Evolutionary conservation across 306 rosid species (phyloP).

Genomic region (Ormosia semicastrata): DNA sequence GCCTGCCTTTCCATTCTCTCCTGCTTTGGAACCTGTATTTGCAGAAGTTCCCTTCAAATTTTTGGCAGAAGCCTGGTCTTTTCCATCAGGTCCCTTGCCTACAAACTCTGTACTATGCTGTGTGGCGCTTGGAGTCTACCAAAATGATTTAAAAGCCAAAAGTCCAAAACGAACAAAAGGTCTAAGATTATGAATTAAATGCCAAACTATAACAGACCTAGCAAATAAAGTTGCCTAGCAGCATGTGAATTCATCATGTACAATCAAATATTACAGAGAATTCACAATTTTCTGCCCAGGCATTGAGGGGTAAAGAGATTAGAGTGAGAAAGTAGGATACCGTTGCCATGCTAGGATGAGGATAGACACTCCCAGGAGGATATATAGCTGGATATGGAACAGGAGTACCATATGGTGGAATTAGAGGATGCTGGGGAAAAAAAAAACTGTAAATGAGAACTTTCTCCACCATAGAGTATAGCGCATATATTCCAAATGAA

Average conservation of each 20-base stretch:
- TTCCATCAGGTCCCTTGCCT: constrained; percentile 72
- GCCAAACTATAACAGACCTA: not conserved
- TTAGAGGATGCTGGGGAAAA: constrained; percentile 78
- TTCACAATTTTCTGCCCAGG: not conserved
- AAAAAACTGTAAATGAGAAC: constrained; percentile 16
- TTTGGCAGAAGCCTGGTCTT: constrained; percentile 64
- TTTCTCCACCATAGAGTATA: not conserved
- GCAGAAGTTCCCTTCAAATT: constrained; percentile 66
- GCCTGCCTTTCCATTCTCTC: constrained; percentile 77
- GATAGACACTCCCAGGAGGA: constrained; percentile 90
- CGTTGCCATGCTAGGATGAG: constrained; percentile 86
- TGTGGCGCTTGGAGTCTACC: constrained; percentile 57
- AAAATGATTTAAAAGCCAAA: constrained; percentile 16
- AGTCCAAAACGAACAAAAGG: not conserved
- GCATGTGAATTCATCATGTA: not conserved
- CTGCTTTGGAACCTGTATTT: constrained; percentile 65
- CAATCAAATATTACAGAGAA: not conserved
- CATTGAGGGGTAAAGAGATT: not conserved
- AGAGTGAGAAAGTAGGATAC: constrained; percentile 40
- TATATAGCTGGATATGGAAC: constrained; percentile 90
- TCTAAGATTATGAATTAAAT: constrained; percentile 22
- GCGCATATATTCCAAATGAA: constrained; percentile 3
- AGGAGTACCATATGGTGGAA: constrained; percentile 93
- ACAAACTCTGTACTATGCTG: constrained; percentile 54
- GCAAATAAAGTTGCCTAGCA: not conserved